Conservation (phyloP, 148 eudicot species). For the Vaccinium macrocarpon region DNA sequence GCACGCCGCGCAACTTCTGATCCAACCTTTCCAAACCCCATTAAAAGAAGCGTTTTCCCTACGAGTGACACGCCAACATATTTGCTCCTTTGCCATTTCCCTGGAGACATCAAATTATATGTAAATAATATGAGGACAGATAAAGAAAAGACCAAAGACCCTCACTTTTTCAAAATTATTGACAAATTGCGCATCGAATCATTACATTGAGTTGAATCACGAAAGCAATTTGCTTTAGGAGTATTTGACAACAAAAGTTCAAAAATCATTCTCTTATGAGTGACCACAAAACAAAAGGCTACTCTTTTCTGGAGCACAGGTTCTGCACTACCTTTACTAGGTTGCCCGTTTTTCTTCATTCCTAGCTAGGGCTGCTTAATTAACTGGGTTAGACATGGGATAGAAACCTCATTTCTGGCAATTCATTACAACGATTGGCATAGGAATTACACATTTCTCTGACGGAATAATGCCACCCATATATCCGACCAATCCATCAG, state of each 20-base stretch:
- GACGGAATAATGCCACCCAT: too few relatives aligned
- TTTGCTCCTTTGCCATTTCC: conserved; percentile 24
- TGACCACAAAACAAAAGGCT: neutral
- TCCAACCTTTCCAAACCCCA: conserved; percentile 67
- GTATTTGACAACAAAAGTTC: neutral
- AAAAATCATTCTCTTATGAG: neutral
- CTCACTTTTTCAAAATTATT: neutral
- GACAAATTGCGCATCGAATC: neutral
- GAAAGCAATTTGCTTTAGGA: neutral
- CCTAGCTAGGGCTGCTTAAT: neutral
- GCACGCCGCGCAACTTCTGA: conserved; percentile 93
- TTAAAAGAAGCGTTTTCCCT: conserved; percentile 14
- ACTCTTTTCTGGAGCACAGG: neutral
- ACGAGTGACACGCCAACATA: conserved; percentile 22
- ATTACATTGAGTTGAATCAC: neutral
- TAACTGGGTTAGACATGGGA: neutral
- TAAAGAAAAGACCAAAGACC: neutral
- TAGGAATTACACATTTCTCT: neutral
- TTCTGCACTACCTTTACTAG: neutral
- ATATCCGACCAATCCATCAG: neutral
- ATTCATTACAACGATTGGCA: neutral
- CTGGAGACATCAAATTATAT: neutral
- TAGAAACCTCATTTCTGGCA: neutral
- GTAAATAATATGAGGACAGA: neutral
- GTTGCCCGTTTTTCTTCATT: neutral